Base-by-base conservation (phyloP, 768 basidiomycete species). In the Ramaria sp. region DNA sequence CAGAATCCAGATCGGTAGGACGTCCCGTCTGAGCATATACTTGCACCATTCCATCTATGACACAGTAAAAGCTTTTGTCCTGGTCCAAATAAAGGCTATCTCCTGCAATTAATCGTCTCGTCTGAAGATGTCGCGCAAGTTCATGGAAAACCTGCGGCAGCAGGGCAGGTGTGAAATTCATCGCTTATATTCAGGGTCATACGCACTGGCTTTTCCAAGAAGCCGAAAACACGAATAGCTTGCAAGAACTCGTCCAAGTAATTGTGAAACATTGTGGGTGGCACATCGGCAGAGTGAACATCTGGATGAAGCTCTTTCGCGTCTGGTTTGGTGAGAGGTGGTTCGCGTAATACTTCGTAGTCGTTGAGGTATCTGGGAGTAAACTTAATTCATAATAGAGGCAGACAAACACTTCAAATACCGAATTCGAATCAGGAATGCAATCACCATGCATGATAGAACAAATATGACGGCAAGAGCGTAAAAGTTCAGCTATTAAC, bases 181-280 rank as follows among this genome's bases (percentile, higher is more conserved):
- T 28, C 37, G 20, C 16, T 32, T 18, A 18, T 2, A 2, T 2
- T 41, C n/a, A n/a, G 1, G 39, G 20, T 41, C 25, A 41, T 41
- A 62, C 85, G 57, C 59, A 94, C 96, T 0, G 94, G 94, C 70
- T 96, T 97, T 71, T 99, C 96, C 58, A 93, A 76, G 65, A 98
- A 98, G 18, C 96, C 96, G 62, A 99, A 99, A 9, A 99, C 89
- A 45, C 94, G 80, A 55, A 99, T 89, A 10, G 96, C 96, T 61
- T 94, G 86, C 52, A 98, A 69, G 65, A 99, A 98, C 63, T 99
- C 96, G 65, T 98, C 95, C 25, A 98, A 76, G 62, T 98, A 98
- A 62, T 95, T 94, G 66, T 95, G 93, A 65, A 97, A 93, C 1
- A 86, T 77, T 12, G 86, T 79, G 0, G 81, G 78, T 13, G 82